phyloP scores from a whole-genome alignment of 768 basidiomycete genomes.

The Erythrobasidium yunnanense region DNA sequence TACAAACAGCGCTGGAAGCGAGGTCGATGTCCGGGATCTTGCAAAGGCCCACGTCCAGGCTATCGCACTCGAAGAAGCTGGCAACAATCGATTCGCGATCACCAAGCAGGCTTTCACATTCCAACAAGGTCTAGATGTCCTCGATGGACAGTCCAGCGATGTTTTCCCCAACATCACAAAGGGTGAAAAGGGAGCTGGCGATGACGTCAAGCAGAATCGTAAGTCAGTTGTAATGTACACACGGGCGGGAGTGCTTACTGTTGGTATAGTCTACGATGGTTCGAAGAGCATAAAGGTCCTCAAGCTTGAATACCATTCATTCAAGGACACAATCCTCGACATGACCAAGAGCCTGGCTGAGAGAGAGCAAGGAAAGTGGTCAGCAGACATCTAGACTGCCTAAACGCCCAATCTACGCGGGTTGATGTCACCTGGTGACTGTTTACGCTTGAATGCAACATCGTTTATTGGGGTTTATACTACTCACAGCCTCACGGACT shows the following conservation, averaged over 20 bases:
- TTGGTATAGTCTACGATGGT: slow-evolving; percentile 7
- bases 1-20: slow-evolving; percentile 2
- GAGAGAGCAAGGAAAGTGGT: neutral
- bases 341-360: slow-evolving; percentile 10
- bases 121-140: slow-evolving; percentile 12
- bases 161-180: slow-evolving; percentile 7
- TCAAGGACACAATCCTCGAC: slow-evolving; percentile 15
- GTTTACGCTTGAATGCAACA: no score
- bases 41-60: slow-evolving; percentile 32
- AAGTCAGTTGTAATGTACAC: no score
- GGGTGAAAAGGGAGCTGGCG: slow-evolving; percentile 13
- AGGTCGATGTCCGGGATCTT: slow-evolving; percentile 20
- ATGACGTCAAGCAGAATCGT: slow-evolving; percentile 13
- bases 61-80: slow-evolving; percentile 36
- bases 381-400: no score
- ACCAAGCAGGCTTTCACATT: slow-evolving; percentile 19
- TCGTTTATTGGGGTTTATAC: no score
- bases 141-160: neutral
- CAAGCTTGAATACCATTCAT: neutral
- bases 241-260: neutral
- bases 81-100: slow-evolving; percentile 47
- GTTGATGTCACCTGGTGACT: no score
- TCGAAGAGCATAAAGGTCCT: slow-evolving; percentile 14
- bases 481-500: no score
- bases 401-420: no score